Evolutionary conservation across 805 yeast genomes (phyloP), one percentile per base, ranked within the genome.

Genomic region (Candida silvicultrix): DNA sequence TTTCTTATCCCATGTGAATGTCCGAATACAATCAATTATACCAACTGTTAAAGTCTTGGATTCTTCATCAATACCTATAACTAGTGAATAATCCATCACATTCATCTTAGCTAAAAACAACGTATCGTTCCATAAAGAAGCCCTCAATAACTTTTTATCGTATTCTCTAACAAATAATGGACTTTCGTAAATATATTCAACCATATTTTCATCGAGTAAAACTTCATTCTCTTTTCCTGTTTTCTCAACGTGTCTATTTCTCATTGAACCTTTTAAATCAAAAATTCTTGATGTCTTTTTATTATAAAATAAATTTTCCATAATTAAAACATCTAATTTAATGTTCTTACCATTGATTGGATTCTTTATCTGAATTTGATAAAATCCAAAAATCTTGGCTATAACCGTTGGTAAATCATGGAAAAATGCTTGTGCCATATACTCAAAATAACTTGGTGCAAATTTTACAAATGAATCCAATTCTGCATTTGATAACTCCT

Each of bases 1-100:
- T 65, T 90, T 94, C 65, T 94, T 94, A 59, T 94, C 99, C 99
- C 99, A 94, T 0, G 99, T 94, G 58, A 92, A 94, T 0, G 99
- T 89, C 48, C 99, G 68, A 39, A 94, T 81, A 71, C 95, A 94
- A 64, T 94, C 85, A 49, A 94, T 90, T 37, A 94, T 90, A 4
- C 99, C 99, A 14, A 90, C 96, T 18, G 89, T 89, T 34, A 94
- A 70, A 45, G 83, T 83, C 43, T 76, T 75, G 50, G 77, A 77
- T 20, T 78, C 75, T 42, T 66, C 69, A 60, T 94, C 96, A 37
- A 94, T 87, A 0, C 98, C 99, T 49, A 94, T 83, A 10, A 94
- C 96, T 52, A 94, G 70, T 0, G 98, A 92, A 60, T 94, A 94
- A 64, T 94, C 99, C 99, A 94, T 94, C 6, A 94, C 98, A 60